Percentiles rank a stretch among this genome's conserved stretches.
phyloP scores from a whole-genome alignment of 768 basidiomycete species.

The Phylloporus arenicola region DNA sequence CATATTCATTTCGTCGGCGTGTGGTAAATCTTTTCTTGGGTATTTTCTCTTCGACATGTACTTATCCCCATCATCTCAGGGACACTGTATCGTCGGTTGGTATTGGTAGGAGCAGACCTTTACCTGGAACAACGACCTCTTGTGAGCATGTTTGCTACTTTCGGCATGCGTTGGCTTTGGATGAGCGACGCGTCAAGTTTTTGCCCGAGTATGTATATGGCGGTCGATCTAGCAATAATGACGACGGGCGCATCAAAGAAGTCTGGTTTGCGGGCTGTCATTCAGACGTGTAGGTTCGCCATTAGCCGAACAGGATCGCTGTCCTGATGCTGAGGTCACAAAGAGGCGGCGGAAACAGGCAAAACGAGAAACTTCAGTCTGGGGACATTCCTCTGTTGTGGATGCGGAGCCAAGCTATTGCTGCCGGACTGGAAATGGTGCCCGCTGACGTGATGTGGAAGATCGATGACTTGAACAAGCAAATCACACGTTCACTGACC shows the following conservation, averaged over 20 bases:
- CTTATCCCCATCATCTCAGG: constrained; percentile 21
- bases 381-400: constrained; percentile 27
- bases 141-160: constrained; percentile 37
- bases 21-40: constrained; percentile 29
- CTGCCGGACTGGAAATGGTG: constrained; percentile 20
- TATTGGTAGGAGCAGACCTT: constrained; percentile 23
- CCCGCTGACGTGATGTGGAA: constrained; percentile 26
- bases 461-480: constrained; percentile 23
- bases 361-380: constrained; percentile 24
- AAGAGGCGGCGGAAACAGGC: constrained; percentile 28
- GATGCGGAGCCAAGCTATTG: constrained; percentile 29
- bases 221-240: constrained; percentile 9
- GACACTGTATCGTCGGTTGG: constrained; percentile 47
- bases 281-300: constrained; percentile 33
- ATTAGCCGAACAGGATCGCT: background rate
- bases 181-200: constrained; percentile 45
- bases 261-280: constrained; percentile 41
- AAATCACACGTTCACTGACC: constrained; percentile 13
- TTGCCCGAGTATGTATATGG: constrained; percentile 39
- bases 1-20: constrained; percentile 41
- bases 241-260: constrained; percentile 32
- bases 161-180: constrained; percentile 44
- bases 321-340: constrained; percentile 2
- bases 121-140: constrained; percentile 30
- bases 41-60: background rate